Evolutionary conservation across 257 asterid genomes (phyloP), one percentile per base, ranked within the genome.

Genomic region (Fraxinus pennsylvanica): DNA sequence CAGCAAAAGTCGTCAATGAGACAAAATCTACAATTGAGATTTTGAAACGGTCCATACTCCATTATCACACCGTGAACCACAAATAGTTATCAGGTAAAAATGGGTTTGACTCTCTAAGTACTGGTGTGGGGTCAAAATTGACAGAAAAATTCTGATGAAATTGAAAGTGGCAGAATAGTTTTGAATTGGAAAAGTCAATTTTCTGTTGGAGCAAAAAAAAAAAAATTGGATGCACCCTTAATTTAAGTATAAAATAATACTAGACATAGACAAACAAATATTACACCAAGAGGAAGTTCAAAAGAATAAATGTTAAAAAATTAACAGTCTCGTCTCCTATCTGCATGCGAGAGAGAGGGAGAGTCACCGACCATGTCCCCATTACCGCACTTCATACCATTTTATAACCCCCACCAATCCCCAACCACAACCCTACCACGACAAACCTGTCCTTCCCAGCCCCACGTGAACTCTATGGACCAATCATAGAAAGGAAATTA

Each of bases 401-500:
- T 47, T 47, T 47, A 47, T 47, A 47, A 15, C 21, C 54, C 19
- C 54, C 54, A 47, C 6, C 15, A 43, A 43, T 43, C 21, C 63
- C 63, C 63, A 5, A 52, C 2, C 27, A 57, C 27, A 57, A 12
- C 27, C 66, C 22, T 19, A 54, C 65, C 65, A 5, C 3, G 10
- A 57, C 21, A 6, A 57, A 54, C 65, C 68, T 9, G 15, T 15
- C 19, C 68, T 25, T 12, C 33, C 30, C 17, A 1, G n/a, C 33
- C 68, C 17, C 35, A 27, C 15, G 2, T 25, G 19, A 63, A 63
- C 36, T 25, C 13, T 4, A 57, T n/a, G 8, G 21, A 15, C 59
- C 67, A 21, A 21, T 21, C 67, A 59, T 59, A 39, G 74, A 39
- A 75, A 79, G 63, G 15, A 71, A 74, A 68, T 59, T 12, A 68